A percentile compares a stretch with the other conserved stretches of the same genome.
Evolutionary conservation across 2,329 filamentous ascomycete genomes (phyloP).

Genomic region (Hirsutella thompsonii): DNA sequence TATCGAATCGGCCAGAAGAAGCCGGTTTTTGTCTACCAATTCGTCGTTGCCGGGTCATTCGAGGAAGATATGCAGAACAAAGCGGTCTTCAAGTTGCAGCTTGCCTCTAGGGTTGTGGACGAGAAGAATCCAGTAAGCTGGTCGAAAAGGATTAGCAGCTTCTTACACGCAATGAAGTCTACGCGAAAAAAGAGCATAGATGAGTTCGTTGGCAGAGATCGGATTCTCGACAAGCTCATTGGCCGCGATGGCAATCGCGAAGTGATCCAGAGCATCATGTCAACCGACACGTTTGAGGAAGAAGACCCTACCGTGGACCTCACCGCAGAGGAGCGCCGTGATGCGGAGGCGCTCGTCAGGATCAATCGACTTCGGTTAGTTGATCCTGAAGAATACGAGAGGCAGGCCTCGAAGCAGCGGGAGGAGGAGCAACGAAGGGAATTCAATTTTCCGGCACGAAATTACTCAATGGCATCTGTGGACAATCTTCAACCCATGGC

Average conservation of each 20-base stretch:
- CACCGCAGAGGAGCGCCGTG: constrained; percentile 45
- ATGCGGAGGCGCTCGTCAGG: constrained; percentile 32
- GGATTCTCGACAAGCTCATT: constrained; percentile 39
- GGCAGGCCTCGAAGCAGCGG: constrained; percentile 2
- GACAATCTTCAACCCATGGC: too few relatives aligned
- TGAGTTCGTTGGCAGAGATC: constrained; percentile 48
- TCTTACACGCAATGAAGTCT: constrained; percentile 45
- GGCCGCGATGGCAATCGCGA: constrained; percentile 17
- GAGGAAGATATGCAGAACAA: constrained; percentile 64
- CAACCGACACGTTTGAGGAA: constrained; percentile 61
- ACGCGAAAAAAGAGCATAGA: constrained; percentile 37
- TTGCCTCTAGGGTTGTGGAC: constrained; percentile 71
- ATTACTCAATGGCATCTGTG: too few relatives aligned
- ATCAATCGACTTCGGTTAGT: constrained; percentile 18
- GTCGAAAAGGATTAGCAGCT: constrained; percentile 42
- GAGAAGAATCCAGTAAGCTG: constrained; percentile 63
- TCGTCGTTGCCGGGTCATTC: constrained; percentile 66
- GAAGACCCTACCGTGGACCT: constrained; percentile 46
- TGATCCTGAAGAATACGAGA: constrained; percentile 19
- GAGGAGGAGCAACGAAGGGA: neutral
- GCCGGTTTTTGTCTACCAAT: constrained; percentile 72
- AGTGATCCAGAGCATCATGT: constrained; percentile 42
- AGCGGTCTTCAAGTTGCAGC: constrained; percentile 69
- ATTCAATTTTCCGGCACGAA: too few relatives aligned
- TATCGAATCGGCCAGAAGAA: constrained; percentile 79